phyloP scores from a whole-genome alignment of 2,329 filamentous ascomycete genomes.

The Ophiostoma montium region DNA sequence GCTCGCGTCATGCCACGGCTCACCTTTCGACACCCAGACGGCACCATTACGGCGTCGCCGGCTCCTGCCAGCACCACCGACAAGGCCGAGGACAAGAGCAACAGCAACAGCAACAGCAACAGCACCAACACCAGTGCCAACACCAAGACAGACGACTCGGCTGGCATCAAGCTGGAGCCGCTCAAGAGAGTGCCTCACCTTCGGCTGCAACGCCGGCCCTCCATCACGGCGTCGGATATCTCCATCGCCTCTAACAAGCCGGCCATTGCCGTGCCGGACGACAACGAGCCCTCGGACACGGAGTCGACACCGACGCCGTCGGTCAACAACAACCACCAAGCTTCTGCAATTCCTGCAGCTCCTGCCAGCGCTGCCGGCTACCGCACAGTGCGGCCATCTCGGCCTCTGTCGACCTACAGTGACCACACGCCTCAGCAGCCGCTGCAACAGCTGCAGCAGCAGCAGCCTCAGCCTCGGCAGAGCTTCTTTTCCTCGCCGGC shows the following conservation, averaged over 20 bases:
- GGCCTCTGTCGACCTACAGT: background rate
- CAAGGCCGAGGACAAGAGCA: too few species aligned
- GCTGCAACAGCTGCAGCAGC: background rate
- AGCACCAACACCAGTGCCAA: too few species aligned
- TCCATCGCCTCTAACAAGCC: constrained; percentile 8
- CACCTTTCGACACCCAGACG: constrained; percentile 3
- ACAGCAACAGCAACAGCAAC: too few species aligned
- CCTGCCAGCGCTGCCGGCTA: background rate
- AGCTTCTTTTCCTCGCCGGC: background rate
- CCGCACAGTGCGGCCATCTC: background rate
- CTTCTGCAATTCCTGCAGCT: background rate
- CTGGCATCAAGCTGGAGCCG: background rate
- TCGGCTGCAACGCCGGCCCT: constrained; percentile 4
- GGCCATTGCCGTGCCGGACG: constrained; percentile 2
- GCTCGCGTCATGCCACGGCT: constrained; percentile 7
- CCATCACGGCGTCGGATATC: background rate
- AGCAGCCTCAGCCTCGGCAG: background rate
- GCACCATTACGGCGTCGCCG: background rate
- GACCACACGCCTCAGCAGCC: background rate
- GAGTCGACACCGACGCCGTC: background rate
- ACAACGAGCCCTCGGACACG: background rate
- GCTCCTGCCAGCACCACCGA: background rate
- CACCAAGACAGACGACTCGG: background rate
- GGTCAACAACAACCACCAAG: background rate
- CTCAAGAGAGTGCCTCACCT: constrained; percentile 4